phyloP scores from a whole-genome alignment of 768 basidiomycete species.

The Suillus subluteus region DNA sequence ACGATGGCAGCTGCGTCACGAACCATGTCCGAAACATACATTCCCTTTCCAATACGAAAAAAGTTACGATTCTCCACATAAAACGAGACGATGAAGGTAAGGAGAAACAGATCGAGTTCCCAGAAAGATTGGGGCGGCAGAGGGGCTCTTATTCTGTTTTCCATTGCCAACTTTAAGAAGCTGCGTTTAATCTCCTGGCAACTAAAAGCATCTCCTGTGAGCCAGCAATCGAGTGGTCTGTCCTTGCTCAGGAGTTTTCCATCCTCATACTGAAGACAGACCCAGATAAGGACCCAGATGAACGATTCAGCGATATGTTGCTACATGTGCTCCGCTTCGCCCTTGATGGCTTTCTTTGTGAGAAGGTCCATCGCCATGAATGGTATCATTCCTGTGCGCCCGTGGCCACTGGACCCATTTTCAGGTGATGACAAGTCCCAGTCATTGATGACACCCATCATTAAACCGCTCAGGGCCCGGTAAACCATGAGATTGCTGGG shows the following conservation, averaged over 20 bases:
- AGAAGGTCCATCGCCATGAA: conserved; percentile 41
- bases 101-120: not conserved
- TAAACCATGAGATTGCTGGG: conserved; percentile 35
- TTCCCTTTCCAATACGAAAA: not conserved
- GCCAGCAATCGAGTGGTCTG: not conserved
- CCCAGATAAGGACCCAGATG: conserved; percentile 31
- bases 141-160: not conserved
- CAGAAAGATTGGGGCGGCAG: not conserved
- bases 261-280: conserved; percentile 7
- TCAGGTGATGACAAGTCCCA: conserved; percentile 29
- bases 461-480: conserved; percentile 3
- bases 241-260: not conserved
- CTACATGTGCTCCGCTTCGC: conserved; percentile 26
- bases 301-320: conserved; percentile 40
- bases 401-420: conserved; percentile 13
- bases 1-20: not conserved
- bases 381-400: conserved; percentile 32
- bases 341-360: conserved; percentile 15
- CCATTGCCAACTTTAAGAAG: not conserved
- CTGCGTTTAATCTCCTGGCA: not conserved
- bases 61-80: not conserved
- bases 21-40: not conserved
- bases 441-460: conserved; percentile 33
- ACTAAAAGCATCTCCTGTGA: not conserved
- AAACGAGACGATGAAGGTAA: not conserved